Conservation (phyloP, 139 green algal species). For the Micromonas commoda region DNA sequence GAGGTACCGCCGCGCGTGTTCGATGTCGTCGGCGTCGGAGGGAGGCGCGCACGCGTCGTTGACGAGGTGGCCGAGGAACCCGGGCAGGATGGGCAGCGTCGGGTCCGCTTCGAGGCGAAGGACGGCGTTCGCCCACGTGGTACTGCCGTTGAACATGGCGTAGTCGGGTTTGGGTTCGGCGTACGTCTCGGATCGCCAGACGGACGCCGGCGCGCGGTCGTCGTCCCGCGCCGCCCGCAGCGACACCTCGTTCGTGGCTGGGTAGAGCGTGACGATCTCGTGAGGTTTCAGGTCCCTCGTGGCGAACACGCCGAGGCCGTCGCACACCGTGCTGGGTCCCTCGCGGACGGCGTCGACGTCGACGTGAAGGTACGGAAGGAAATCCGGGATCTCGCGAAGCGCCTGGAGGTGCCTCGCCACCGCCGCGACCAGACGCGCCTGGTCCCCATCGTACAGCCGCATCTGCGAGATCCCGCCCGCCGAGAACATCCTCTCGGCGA, state of each 20-base stretch:
- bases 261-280: background rate
- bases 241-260: background rate
- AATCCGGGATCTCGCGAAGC: background rate
- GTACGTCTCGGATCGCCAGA: background rate
- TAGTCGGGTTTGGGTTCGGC: background rate
- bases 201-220: background rate
- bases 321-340: background rate
- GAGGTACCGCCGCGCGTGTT: background rate
- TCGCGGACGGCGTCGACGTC: background rate
- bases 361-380: background rate
- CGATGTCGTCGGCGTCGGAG: background rate
- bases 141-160: background rate
- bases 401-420: background rate
- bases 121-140: background rate
- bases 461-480: background rate
- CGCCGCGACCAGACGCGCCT: background rate
- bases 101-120: background rate
- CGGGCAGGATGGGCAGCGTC: background rate
- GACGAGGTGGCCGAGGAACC: background rate
- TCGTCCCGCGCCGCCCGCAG: background rate
- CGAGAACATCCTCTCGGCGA: background rate
- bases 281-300: background rate
- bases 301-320: background rate
- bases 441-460: background rate
- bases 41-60: background rate